phyloP scores from a whole-genome alignment of 202 grass and related monocot species.

The Digitaria exilis region DNA sequence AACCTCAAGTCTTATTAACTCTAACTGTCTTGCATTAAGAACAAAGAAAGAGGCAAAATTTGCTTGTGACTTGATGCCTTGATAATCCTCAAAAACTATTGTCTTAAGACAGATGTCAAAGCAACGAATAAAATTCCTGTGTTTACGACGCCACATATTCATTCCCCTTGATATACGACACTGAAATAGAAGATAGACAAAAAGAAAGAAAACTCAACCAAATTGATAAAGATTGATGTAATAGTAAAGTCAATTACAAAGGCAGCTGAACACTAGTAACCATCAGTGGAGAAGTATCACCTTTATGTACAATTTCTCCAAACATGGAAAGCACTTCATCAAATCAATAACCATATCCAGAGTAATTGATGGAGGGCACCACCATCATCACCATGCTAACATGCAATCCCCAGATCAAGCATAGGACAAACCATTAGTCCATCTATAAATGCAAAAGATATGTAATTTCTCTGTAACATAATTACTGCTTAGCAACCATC shows the following conservation, averaged over 20 bases:
- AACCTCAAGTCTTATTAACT: not conserved
- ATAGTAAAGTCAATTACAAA: not conserved
- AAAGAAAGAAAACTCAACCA: not conserved
- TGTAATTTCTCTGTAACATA: not conserved
- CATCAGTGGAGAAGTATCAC: not conserved
- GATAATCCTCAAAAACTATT: not conserved
- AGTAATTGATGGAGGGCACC: conserved; percentile 8
- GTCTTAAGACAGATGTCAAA: conserved; percentile 8
- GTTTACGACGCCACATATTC: not conserved
- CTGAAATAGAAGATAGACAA: not conserved
- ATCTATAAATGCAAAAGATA: not conserved
- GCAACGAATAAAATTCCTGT: not conserved
- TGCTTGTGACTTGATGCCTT: not conserved
- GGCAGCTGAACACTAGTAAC: not conserved
- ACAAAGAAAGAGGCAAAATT: not conserved
- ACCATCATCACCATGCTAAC: not conserved
- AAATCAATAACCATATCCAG: conserved; percentile 24
- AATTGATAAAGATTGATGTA: not conserved
- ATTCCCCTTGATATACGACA: not conserved
- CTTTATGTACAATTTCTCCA: conserved; percentile 34
- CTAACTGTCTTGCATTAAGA: not conserved
- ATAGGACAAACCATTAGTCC: not conserved
- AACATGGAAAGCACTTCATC: conserved; percentile 47
- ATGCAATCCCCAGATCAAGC: not conserved
- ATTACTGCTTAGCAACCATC: not conserved